Conservation (phyloP, 257 asterid genomes). For the Solanum acaule region DNA sequence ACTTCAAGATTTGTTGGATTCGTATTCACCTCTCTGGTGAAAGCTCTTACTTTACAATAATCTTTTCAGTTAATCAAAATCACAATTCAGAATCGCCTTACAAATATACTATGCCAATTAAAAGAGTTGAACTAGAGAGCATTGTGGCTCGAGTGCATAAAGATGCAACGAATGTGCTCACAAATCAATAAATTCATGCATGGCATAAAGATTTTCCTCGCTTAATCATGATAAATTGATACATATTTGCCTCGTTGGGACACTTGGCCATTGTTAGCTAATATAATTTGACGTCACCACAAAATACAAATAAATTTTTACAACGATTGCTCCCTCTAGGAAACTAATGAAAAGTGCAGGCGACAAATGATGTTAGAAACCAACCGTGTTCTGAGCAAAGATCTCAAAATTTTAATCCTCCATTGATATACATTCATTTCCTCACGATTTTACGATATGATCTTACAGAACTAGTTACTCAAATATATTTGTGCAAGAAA, state of each 20-base stretch:
- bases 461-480: not conserved
- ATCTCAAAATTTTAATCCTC: not conserved
- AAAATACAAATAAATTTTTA: not conserved
- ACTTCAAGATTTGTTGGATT: not conserved
- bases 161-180: not conserved
- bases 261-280: not conserved
- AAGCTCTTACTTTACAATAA: not conserved
- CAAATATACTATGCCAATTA: not conserved
- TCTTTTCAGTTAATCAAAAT: not conserved
- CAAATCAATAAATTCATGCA: not conserved
- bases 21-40: not conserved
- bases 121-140: not conserved
- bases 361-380: not conserved
- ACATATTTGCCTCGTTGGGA: not conserved
- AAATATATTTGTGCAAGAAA: not conserved
- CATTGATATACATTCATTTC: not conserved
- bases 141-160: not conserved
- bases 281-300: not conserved
- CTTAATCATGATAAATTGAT: not conserved
- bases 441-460: not conserved
- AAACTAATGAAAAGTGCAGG: not conserved
- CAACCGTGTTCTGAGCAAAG: not conserved
- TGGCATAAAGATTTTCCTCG: not conserved
- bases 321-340: not conserved
- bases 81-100: not conserved